These are phyloP conservation scores for Elymus sibiricus DNA, from an alignment of 176 grass and related monocot species.

Conservation along the genomic window DNA sequence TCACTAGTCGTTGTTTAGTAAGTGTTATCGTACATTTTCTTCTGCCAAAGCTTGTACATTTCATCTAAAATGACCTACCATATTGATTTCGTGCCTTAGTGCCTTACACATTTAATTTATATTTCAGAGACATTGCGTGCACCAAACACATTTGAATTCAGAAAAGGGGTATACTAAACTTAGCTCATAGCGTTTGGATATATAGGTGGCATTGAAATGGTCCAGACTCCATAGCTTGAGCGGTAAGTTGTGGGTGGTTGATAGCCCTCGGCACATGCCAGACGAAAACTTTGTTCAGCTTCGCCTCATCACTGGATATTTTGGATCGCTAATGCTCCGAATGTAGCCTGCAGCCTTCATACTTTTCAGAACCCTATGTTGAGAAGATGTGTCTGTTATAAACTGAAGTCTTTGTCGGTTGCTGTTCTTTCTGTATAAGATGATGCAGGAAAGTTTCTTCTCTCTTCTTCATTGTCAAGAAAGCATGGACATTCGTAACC, in stretches of 20 bases:
- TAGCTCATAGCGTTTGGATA: no score
- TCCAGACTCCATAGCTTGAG: background rate
- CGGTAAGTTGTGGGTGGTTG: background rate
- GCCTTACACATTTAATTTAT: background rate
- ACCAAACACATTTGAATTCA: background rate
- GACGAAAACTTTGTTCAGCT: background rate
- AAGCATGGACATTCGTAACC: background rate
- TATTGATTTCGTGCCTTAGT: background rate
- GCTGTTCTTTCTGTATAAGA: background rate
- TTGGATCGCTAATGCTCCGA: background rate
- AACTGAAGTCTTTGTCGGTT: background rate
- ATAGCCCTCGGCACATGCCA: background rate
- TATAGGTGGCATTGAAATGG: background rate
- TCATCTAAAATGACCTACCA: background rate
- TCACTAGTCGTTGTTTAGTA: no score
- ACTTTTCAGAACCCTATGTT: slow-evolving; percentile 2
- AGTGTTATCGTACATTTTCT: no score
- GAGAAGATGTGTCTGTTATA: background rate
- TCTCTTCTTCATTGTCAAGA: slow-evolving; percentile 14
- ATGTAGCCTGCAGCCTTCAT: background rate
- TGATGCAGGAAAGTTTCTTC: background rate
- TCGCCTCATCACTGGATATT: background rate
- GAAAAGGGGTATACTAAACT: background rate
- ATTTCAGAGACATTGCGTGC: background rate
- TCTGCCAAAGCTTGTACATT: background rate